Base-by-base conservation (phyloP, 805 yeast species). In the Kluyveromyces wickerhamii region DNA sequence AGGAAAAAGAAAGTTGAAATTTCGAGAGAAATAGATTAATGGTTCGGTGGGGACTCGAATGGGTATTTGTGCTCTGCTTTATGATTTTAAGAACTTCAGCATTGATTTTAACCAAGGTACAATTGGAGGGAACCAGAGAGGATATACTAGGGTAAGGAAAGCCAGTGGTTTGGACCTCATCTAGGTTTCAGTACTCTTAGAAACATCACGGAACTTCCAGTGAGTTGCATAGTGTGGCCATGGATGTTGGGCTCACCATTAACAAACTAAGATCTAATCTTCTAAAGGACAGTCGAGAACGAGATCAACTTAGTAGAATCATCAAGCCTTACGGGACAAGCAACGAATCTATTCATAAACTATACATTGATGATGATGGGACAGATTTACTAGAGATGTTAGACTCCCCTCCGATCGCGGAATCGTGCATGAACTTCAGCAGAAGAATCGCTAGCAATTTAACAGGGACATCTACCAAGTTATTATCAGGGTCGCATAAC, bases 321-420 rank as follows among this genome's bases (percentile, higher is more conserved):
- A 49, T 57, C 15, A 51, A 44, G 34, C 62, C 62, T 1, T 55
- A 39, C 27, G 16, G 36, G 15, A 38, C 39, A 3, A 37, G 27
- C 8, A 39, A 24, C 13, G 33, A 34, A 13, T 35, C 35, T 11
- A 34, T 53, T 3, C 38, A 35, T 16, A 46, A 38, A 13, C 22
- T 51, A 2, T 55, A 43, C 33, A 28, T 23, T 6, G 41, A 42
- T 11, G 34, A 40, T 6, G 44, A 52, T 33, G 59, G 58, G 0
- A 14, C 21, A 3, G 41, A 43, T 36, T 22, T 50, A 21, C 25
- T 55, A 7, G 36, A 37, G 3, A 37, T 40, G 10, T 31, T 54
- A 20, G 50, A 52, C 23, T 57, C 62, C 3, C 60, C 60, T 3
- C 60, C 62, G 0, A 47, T 55, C 7, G 40, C 54, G 1, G 41